These are phyloP conservation scores for Capronia coronata DNA, from an alignment of 2,329 filamentous ascomycete genomes.

Conservation along the genomic window DNA sequence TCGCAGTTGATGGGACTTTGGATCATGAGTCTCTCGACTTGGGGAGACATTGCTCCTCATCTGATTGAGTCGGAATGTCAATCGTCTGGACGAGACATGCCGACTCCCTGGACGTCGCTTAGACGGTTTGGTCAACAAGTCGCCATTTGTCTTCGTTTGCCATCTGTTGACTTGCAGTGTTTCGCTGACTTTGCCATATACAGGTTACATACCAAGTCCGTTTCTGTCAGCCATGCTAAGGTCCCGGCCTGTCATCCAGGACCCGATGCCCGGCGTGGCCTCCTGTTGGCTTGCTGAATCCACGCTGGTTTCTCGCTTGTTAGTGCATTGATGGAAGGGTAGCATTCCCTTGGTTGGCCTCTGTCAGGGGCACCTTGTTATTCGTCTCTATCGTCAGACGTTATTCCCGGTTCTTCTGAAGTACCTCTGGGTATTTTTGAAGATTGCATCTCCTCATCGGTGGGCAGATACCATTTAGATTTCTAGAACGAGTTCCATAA, in stretches of 20 bases:
- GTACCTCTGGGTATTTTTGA: no score
- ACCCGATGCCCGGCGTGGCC: conserved; percentile 9
- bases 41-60: no score
- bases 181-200: conserved; percentile 6
- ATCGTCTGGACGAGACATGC: no score
- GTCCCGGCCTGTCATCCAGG: conserved; percentile 21
- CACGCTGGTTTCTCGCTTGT: conserved; percentile 25
- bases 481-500: conserved; percentile 13
- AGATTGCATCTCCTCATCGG: background rate
- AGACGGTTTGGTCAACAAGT: no score
- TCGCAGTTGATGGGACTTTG: background rate
- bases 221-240: conserved; percentile 26
- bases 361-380: background rate
- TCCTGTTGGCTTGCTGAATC: conserved; percentile 15
- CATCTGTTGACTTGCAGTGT: background rate
- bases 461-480: background rate
- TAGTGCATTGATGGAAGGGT: background rate
- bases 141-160: no score
- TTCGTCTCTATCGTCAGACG: background rate
- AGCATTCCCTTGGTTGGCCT: conserved; percentile 16
- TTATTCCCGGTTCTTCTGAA: no score
- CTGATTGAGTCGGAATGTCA: no score
- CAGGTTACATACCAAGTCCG: background rate
- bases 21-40: no score
- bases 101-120: no score